Percentiles rank a stretch among this genome's conserved stretches.
phyloP scores from a whole-genome alignment of 2,329 filamentous ascomycete species.

The Cladosporium sp. region DNA sequence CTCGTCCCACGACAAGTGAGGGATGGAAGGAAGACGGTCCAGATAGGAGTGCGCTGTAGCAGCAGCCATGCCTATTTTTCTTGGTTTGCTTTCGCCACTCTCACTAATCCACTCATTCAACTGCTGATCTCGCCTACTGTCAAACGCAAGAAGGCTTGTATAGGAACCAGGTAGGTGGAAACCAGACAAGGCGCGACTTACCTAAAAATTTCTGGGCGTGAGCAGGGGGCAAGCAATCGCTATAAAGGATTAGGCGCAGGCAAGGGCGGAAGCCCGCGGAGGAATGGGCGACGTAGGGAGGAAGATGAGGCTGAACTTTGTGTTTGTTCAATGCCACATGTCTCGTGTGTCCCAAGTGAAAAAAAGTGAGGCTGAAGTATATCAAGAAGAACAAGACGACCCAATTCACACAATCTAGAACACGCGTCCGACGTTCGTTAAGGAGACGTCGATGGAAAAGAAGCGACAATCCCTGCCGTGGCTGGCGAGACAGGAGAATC shows the following conservation, averaged over 20 bases:
- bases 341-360: too few relatives aligned
- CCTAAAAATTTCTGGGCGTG: conserved; percentile 12
- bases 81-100: not conserved
- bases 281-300: not conserved
- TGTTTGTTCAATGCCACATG: conserved; percentile 5
- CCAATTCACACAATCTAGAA: not conserved
- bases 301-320: too few relatives aligned
- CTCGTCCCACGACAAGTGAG: not conserved
- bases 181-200: conserved; percentile 1
- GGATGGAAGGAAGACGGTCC: not conserved
- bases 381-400: not conserved
- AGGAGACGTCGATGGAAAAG: conserved; percentile 3
- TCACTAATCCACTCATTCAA: too few relatives aligned
- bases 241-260: not conserved
- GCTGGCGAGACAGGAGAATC: conserved; percentile 9
- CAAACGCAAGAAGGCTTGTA: too few relatives aligned
- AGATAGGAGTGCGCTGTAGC: conserved; percentile 1
- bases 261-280: conserved; percentile 9
- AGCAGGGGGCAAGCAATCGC: not conserved
- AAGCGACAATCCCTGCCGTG: not conserved
- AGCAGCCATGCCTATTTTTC: too few relatives aligned
- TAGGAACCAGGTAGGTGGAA: conserved; percentile 3
- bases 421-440: not conserved
- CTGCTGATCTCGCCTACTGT: not conserved
- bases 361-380: too few relatives aligned